Evolutionary conservation across 106 monocot species (phyloP).

Genomic region (Xerophyta viscosa): DNA sequence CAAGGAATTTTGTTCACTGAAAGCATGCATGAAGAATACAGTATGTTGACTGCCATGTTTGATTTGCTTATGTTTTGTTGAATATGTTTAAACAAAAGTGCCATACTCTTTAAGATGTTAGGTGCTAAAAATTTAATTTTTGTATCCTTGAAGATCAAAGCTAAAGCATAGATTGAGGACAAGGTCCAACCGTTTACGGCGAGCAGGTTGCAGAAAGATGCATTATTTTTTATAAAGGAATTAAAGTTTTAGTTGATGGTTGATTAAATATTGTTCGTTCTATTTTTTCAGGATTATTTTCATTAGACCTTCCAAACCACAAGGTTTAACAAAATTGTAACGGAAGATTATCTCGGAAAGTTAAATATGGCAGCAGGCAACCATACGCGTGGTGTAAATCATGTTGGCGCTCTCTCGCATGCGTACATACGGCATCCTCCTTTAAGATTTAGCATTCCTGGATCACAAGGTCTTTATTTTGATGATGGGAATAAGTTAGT

Average conservation of each 20-base stretch:
- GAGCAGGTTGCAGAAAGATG: not conserved
- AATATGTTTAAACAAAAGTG: not conserved
- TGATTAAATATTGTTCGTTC: not conserved
- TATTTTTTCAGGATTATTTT: not conserved
- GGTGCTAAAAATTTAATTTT: not conserved
- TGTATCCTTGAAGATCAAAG: not conserved
- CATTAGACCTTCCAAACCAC: not conserved
- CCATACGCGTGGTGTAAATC: conserved; percentile 33
- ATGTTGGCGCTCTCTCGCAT: conserved; percentile 80
- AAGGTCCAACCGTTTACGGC: not conserved
- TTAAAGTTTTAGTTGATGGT: not conserved
- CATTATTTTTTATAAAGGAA: not conserved
- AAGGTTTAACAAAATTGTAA: not conserved
- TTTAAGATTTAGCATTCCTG: conserved; percentile 79
- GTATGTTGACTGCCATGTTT: conserved; percentile 34
- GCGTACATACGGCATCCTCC: conserved; percentile 93
- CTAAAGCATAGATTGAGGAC: not conserved
- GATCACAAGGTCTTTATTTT: conserved; percentile 81
- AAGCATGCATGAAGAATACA: conserved; percentile 76
- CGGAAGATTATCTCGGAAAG: conserved; percentile 13
- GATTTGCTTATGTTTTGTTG: not conserved
- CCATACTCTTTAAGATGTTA: not conserved
- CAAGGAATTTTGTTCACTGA: conserved; percentile 82
- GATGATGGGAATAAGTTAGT: conserved; percentile 95
- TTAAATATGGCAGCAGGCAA: conserved; percentile 14